These are phyloP conservation scores for Russula emetica DNA, from an alignment of 768 basidiomycete genomes.

Conservation along the genomic window DNA sequence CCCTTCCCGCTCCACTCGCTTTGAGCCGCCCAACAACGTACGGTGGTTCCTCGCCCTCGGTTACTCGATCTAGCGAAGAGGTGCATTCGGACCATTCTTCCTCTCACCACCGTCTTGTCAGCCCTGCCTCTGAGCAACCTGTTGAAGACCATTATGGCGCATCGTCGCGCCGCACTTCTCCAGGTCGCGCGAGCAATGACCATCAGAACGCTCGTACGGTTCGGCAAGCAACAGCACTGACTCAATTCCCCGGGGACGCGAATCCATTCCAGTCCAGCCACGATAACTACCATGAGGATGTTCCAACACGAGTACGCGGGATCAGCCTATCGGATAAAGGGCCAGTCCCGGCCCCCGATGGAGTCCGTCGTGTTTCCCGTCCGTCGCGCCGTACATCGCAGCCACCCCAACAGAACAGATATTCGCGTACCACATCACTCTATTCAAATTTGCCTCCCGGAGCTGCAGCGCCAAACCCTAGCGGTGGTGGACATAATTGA, in stretches of 20 bases:
- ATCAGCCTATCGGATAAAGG: slow-evolving; percentile 79
- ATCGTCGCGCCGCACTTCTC: slow-evolving; percentile 16
- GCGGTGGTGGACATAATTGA: slow-evolving; percentile 15
- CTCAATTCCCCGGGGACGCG: slow-evolving; percentile 10
- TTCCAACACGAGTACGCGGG: slow-evolving; percentile 43
- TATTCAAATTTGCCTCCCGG: slow-evolving; percentile 59
- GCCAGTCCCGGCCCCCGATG: slow-evolving; percentile 72
- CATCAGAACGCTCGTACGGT: neutral
- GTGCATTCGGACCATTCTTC: slow-evolving; percentile 40
- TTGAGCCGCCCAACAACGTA: slow-evolving; percentile 43
- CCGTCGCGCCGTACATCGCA: slow-evolving; percentile 58
- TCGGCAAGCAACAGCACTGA: slow-evolving; percentile 10
- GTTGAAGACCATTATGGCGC: slow-evolving; percentile 26
- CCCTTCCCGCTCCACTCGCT: slow-evolving; percentile 71
- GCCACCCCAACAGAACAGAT: slow-evolving; percentile 54
- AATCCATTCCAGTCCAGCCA: slow-evolving; percentile 17
- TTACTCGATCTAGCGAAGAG: slow-evolving; percentile 35
- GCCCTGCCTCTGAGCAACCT: slow-evolving; percentile 34
- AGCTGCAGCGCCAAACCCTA: slow-evolving; percentile 49
- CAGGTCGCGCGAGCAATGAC: slow-evolving; percentile 25
- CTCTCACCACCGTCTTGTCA: slow-evolving; percentile 44
- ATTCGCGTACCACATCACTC: slow-evolving; percentile 56
- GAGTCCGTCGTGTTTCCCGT: slow-evolving; percentile 75
- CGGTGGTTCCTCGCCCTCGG: slow-evolving; percentile 37
- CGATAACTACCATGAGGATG: slow-evolving; percentile 9